Evolutionary conservation across 495 filamentous ascomycete species (phyloP), one percentile per base, ranked within the genome.

Genomic region (Lindgomyces ingoldianus): DNA sequence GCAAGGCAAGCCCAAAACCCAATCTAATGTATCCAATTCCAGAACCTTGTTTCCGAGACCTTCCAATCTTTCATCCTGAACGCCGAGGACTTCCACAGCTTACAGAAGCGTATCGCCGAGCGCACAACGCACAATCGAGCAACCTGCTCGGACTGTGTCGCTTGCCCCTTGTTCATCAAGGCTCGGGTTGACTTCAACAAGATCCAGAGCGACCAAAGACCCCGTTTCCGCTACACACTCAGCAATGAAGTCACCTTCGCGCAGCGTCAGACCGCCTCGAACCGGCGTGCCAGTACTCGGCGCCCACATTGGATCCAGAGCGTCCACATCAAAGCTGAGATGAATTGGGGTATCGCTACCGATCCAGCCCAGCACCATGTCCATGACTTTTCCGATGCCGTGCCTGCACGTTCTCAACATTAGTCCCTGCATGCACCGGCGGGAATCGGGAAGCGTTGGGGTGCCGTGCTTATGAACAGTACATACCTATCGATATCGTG

Each of bases 181-280:
- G 61, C 84, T 89, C 8, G 93, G 93, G 79, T 99, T 99, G 60
- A 99, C 95, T 77, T 99, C 94, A 19, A 91, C 95, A 73, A 99
- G 78, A 74, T 99, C 94, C 79, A 99, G 85, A 12, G 93, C 92
- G 6, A 98, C 81, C 60, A 98, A 75, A 72, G 87, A 91, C 24
- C 95, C 95, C 1, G 93, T 96, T 80, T 93, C 85, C 73, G 96
- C 92, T 29, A 99, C 91, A 69, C 87, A 91, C 78, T 99, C 94
- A 69, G 91, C 95, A 77, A 99, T 99, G 79, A 89, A 99, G 73
- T 98, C 95, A 45, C 95, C 94, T 79, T 99, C 94, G 44, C 94
- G 83, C 68, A 99, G 81, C 16, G 95, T 99, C 75, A 99, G 74
- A 0, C 94, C 94, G n/a, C 94, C 94, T 70, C 95, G 82, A 25